phyloP scores from a whole-genome alignment of 2,329 filamentous ascomycete species.

The Decorospora gaudefroyi region DNA sequence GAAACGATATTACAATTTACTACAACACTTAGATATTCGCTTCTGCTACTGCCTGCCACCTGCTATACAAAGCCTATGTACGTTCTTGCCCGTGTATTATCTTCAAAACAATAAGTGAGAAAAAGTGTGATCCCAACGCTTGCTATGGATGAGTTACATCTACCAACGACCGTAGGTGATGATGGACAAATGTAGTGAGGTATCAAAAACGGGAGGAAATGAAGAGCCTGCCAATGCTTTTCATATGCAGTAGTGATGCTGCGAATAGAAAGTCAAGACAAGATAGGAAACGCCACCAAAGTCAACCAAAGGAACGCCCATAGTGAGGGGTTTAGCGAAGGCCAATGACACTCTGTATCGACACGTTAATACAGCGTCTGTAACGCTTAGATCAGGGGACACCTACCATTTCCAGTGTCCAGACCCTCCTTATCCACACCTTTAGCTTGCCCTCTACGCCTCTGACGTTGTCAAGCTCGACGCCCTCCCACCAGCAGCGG shows the following conservation, averaged over 20 bases:
- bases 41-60: conserved; percentile 6
- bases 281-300: conserved; percentile 16
- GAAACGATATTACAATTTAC: conserved; percentile 25
- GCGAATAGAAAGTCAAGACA: conserved; percentile 10
- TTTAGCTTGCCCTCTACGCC: conserved; percentile 91
- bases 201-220: conserved; percentile 34
- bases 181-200: conserved; percentile 25
- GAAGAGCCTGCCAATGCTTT: conserved; percentile 17
- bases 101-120: conserved; percentile 16
- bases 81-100: conserved; percentile 10
- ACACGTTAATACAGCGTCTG: conserved; percentile 18
- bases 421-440: conserved; percentile 97
- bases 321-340: conserved; percentile 60
- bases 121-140: conserved; percentile 18
- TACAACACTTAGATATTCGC: conserved; percentile 5
- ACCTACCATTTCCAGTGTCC: conserved; percentile 90
- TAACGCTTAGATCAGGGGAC: background rate
- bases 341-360: conserved; percentile 75
- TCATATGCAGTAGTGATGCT: conserved; percentile 14
- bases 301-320: conserved; percentile 21
- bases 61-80: conserved; percentile 25
- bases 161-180: conserved; percentile 14
- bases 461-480: conserved; percentile 86
- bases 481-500: conserved; percentile 98
- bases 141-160: conserved; percentile 33